Evolutionary conservation across 2,329 filamentous ascomycete genomes (phyloP).

Genomic region (Dactylellina cionopaga): DNA sequence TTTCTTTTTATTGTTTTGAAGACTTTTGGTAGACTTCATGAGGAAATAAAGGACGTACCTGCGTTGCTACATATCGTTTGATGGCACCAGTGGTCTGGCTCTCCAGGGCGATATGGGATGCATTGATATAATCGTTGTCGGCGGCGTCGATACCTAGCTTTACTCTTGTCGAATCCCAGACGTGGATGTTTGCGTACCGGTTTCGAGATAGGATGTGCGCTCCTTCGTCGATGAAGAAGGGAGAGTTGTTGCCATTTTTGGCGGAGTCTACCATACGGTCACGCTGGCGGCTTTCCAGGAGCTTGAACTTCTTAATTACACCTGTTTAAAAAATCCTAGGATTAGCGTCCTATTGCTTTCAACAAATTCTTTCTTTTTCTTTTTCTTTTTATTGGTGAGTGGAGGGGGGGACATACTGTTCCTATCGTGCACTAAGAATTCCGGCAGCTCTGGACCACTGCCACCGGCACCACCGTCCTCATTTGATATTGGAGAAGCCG

Average conservation of each 20-base stretch:
- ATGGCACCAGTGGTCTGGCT: slow-evolving; percentile 66
- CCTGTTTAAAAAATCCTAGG: slow-evolving; percentile 8
- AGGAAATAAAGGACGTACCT: slow-evolving; percentile 62
- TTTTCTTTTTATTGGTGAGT: neutral
- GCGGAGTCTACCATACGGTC: slow-evolving; percentile 29
- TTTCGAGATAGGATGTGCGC: slow-evolving; percentile 61
- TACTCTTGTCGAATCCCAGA: slow-evolving; percentile 86
- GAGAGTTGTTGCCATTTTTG: slow-evolving; percentile 18
- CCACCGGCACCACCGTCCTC: slow-evolving; percentile 24
- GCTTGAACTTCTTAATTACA: slow-evolving; percentile 40
- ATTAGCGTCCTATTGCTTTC: neutral
- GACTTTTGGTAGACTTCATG: neutral
- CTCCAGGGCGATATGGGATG: slow-evolving; percentile 73
- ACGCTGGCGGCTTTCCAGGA: slow-evolving; percentile 37
- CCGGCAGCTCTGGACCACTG: slow-evolving; percentile 24
- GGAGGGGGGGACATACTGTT: slow-evolving; percentile 21
- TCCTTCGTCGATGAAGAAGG: slow-evolving; percentile 54
- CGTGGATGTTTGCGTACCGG: slow-evolving; percentile 88
- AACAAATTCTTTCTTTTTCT: neutral
- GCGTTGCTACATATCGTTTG: slow-evolving; percentile 84
- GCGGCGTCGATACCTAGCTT: slow-evolving; percentile 79
- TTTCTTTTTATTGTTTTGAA: neutral
- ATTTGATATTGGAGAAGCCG: slow-evolving; percentile 21
- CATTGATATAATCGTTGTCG: slow-evolving; percentile 82
- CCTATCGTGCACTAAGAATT: slow-evolving; percentile 31